Base-by-base conservation (phyloP, 805 yeast species). In the Saturnispora dispora region DNA sequence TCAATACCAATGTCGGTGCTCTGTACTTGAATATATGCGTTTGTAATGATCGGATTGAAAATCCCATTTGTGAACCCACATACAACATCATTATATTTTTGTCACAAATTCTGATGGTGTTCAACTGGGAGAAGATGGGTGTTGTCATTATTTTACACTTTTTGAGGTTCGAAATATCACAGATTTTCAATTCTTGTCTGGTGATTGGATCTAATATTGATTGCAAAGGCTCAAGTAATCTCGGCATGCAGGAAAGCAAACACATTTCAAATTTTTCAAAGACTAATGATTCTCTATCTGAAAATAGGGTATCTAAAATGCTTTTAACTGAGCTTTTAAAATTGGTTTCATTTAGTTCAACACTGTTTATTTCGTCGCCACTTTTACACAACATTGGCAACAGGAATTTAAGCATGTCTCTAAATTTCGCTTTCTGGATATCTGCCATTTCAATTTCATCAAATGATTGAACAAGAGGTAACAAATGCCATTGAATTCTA, bases 21-120 rank as follows among this genome's bases (percentile, higher is more conserved):
- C 79, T 81, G 96, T 97, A 91, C 59, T 89, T 88, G 71, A 88
- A 80, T 0, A 84, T 85, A 55, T 83, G 87, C 51, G 83, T 77
- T 66, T 90, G 96, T 52, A 91, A 76, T 0, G 96, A 84, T 30
- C 95, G 70, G 76, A 90, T 87, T 0, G 96, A 87, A 63, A 86
- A 91, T 2, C 98, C 98, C 47, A 81, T 72, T 46, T 79, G 83
- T 9, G 88, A 70, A 0, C 95, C 96, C 8, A 75, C 71, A 59
- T 83, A 90, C 10, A 90, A 73, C 57, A 79, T 80, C 43, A 79
- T 71, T 49, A 85, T 61, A 42, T 77, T 74, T 4, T 76, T 68
- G 22, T 69, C 70, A 0, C 79, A 67, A 77, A 56, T 28, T 70
- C 74, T 1, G 11, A 71, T 56, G 1, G 71, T 61, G 1, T 75